phyloP scores from a whole-genome alignment of 495 filamentous ascomycete genomes.

The Penicillium bialowiezense region DNA sequence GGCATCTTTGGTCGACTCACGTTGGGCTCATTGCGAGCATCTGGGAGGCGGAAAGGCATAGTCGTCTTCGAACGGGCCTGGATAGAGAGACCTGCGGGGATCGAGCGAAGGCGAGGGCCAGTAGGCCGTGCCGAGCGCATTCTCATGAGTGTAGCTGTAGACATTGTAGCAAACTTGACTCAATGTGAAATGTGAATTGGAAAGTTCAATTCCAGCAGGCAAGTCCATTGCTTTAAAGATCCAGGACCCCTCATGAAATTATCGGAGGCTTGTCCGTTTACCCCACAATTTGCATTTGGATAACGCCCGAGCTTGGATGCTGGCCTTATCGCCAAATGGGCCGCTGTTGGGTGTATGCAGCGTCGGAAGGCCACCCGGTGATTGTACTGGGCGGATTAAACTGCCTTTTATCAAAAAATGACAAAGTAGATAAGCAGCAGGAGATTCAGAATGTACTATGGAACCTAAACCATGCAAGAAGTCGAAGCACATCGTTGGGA shows the following conservation, averaged over 20 bases:
- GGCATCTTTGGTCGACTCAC: constrained; percentile 18
- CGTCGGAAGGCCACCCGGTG: constrained; percentile 3
- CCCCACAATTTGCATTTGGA: neutral
- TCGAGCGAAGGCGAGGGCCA: constrained; percentile 12
- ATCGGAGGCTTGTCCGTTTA: constrained; percentile 6
- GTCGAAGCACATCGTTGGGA: constrained; percentile 6
- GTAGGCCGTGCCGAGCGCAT: constrained; percentile 15
- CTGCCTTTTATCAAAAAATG: neutral
- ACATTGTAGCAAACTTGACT: constrained; percentile 10
- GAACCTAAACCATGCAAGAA: constrained; percentile 11
- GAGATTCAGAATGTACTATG: neutral
- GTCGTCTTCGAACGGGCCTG: constrained; percentile 32
- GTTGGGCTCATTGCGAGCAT: constrained; percentile 36
- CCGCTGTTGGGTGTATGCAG: neutral
- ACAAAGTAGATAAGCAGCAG: constrained; percentile 5
- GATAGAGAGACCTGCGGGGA: constrained; percentile 6
- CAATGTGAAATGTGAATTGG: constrained; percentile 1
- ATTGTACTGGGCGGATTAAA: neutral
- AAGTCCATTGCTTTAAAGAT: neutral
- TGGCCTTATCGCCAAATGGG: neutral
- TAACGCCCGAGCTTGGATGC: neutral
- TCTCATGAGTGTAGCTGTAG: constrained; percentile 19
- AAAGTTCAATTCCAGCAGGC: neutral
- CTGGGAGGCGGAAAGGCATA: constrained; percentile 33
- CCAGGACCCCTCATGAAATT: neutral